Conservation (phyloP, 768 basidiomycete genomes). For the Naganishia friedmannii region DNA sequence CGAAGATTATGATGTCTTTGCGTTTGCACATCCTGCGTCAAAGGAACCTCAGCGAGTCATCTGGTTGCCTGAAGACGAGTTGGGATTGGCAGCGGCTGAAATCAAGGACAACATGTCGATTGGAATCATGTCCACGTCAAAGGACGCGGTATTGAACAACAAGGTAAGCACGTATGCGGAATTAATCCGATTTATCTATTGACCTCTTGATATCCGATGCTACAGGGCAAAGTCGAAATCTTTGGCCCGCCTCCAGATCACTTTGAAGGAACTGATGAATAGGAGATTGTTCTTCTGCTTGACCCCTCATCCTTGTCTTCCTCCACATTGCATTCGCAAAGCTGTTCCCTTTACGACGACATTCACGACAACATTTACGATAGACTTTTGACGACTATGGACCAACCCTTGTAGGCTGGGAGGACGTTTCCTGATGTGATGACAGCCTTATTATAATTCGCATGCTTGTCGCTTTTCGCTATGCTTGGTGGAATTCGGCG, state of each 20-base stretch:
- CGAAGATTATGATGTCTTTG: constrained; percentile 48
- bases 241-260: constrained; percentile 46
- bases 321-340: background rate
- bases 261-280: constrained; percentile 28
- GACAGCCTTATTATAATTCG: background rate
- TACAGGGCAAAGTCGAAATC: constrained; percentile 49
- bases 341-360: background rate
- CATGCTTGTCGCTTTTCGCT: background rate
- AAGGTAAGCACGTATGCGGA: constrained; percentile 36
- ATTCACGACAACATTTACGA: constrained; percentile 1
- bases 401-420: background rate
- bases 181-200: background rate
- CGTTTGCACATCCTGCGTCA: constrained; percentile 80
- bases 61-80: constrained; percentile 80
- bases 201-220: background rate
- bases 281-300: background rate
- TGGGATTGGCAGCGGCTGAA: constrained; percentile 63
- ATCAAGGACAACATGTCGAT: constrained; percentile 58
- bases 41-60: constrained; percentile 69
- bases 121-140: constrained; percentile 59
- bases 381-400: background rate
- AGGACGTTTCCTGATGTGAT: background rate
- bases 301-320: background rate
- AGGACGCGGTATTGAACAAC: constrained; percentile 55
- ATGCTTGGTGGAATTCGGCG: background rate